Percentiles rank a stretch among this genome's conserved stretches.
Conservation (phyloP, 805 yeast genomes). For the Sungouiella blattae region DNA sequence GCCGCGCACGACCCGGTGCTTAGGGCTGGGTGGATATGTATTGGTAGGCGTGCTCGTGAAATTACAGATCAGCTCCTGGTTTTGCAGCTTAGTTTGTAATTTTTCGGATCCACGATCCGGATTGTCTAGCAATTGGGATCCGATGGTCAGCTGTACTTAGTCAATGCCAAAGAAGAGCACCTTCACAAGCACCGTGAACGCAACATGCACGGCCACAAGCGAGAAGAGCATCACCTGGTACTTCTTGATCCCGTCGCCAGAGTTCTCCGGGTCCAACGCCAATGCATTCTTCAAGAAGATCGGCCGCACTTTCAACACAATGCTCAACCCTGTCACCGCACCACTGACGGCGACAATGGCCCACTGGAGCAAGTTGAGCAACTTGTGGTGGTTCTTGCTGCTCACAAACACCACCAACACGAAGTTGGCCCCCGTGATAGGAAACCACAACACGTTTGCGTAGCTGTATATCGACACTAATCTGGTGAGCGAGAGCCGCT, state of each 20-base stretch:
- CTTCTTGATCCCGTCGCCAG: constrained; percentile 26
- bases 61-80: too few relatives aligned
- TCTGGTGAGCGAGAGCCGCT: constrained; percentile 50
- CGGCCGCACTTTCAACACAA: constrained; percentile 44
- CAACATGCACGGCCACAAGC: constrained; percentile 48
- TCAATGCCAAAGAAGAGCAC: constrained; percentile 54
- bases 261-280: constrained; percentile 22
- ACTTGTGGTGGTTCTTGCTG: constrained; percentile 22
- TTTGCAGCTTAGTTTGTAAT: too few relatives aligned
- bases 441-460: constrained; percentile 81
- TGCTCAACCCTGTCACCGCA: constrained; percentile 55
- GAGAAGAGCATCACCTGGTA: constrained; percentile 34
- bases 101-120: too few relatives aligned
- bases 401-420: constrained; percentile 53
- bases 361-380: constrained; percentile 60
- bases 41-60: too few relatives aligned
- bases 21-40: too few relatives aligned
- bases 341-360: constrained; percentile 57
- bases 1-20: constrained; percentile 1
- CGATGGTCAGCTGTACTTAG: too few relatives aligned
- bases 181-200: constrained; percentile 62
- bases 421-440: constrained; percentile 62
- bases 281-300: constrained; percentile 33
- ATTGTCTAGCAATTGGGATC: too few relatives aligned
- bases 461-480: constrained; percentile 80